Evolutionary conservation across 305 asterid genomes (phyloP).

Genomic region (Plantago coronopus): DNA sequence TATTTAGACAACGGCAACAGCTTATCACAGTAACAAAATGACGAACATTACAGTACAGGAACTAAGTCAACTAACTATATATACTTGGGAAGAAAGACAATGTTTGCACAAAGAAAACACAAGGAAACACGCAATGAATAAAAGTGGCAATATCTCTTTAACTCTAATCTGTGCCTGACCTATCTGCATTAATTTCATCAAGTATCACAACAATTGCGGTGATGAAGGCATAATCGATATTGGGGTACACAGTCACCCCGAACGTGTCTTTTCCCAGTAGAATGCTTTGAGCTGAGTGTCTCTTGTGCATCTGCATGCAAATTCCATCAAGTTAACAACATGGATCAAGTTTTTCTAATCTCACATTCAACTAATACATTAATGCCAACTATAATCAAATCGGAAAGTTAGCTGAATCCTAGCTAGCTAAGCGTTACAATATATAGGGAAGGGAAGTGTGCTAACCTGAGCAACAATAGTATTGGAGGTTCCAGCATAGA

Average conservation of each 20-base stretch:
- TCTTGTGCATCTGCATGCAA: constrained; percentile 64
- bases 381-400: background rate
- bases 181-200: constrained; percentile 63
- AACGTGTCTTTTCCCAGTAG: constrained; percentile 64
- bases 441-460: background rate
- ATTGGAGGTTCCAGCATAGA: constrained; percentile 52
- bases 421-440: too few relatives aligned
- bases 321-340: background rate
- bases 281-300: constrained; percentile 50
- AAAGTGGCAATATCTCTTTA: background rate
- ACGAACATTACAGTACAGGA: constrained; percentile 1
- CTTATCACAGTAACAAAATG: background rate
- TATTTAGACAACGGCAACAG: too few relatives aligned
- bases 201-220: constrained; percentile 69
- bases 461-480: constrained; percentile 55
- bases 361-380: background rate
- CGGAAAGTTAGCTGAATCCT: background rate
- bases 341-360: background rate
- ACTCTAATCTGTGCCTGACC: constrained; percentile 28
- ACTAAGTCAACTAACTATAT: background rate
- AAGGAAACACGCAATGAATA: background rate
- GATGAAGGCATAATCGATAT: constrained; percentile 77
- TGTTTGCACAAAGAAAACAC: too few relatives aligned
- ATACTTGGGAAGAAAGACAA: too few relatives aligned
- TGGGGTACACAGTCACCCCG: constrained; percentile 65